Evolutionary conservation across 768 basidiomycete genomes (phyloP).

Genomic region (Saitozyma sp.): DNA sequence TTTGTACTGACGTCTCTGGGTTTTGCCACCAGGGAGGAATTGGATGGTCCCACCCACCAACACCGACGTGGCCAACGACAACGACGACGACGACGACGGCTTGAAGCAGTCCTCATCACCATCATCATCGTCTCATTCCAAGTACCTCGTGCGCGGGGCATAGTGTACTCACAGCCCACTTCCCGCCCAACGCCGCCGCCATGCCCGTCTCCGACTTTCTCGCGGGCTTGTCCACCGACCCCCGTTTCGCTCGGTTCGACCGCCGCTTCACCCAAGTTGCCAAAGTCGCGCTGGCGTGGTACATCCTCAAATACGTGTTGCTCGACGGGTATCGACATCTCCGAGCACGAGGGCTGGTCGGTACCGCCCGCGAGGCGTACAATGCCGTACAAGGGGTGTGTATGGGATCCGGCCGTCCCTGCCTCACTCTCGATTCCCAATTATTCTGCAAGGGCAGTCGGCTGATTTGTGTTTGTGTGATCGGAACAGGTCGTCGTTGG

Average conservation of each 20-base stretch:
- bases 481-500: conserved; percentile 15
- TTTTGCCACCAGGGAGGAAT: no score
- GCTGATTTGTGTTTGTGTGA: background rate
- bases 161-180: no score
- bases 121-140: no score
- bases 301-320: conserved; percentile 25
- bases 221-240: no score
- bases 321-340: conserved; percentile 41
- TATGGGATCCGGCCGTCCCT: background rate
- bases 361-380: conserved; percentile 13
- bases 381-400: conserved; percentile 27
- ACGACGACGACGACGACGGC: no score
- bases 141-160: no score
- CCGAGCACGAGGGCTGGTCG: conserved; percentile 38
- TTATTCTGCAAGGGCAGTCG: background rate
- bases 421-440: background rate
- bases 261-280: conserved; percentile 23
- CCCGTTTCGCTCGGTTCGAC: background rate
- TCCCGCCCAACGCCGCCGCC: no score
- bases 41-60: no score
- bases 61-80: no score
- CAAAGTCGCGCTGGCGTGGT: conserved; percentile 27
- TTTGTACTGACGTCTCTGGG: no score
- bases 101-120: no score
- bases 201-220: no score